A percentile compares a stretch with the other conserved stretches of the same genome.
phyloP scores from a whole-genome alignment of 805 yeast genomes.

The Pichia occidentalis region DNA sequence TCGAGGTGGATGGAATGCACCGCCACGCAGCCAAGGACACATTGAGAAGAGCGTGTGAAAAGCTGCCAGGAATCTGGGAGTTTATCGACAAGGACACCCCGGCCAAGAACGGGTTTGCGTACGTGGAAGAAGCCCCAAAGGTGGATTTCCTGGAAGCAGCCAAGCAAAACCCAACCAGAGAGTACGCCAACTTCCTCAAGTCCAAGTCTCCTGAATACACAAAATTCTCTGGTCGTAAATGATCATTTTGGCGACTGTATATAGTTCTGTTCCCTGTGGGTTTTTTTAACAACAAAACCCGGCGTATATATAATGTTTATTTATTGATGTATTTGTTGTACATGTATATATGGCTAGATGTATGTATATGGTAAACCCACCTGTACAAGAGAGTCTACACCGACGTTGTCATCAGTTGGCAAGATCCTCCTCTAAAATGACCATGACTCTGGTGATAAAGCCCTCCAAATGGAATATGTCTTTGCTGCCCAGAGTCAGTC shows the following conservation, averaged over 20 bases:
- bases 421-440: slow-evolving; percentile 46
- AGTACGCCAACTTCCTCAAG: slow-evolving; percentile 48
- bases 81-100: slow-evolving; percentile 59
- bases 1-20: slow-evolving; percentile 75
- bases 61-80: slow-evolving; percentile 89
- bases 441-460: slow-evolving; percentile 84
- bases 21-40: slow-evolving; percentile 88
- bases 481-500: slow-evolving; percentile 79
- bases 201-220: slow-evolving; percentile 47
- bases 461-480: slow-evolving; percentile 95
- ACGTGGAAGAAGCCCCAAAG: slow-evolving; percentile 38
- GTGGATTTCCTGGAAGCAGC: slow-evolving; percentile 50
- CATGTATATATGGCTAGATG: slow-evolving; percentile 4
- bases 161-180: slow-evolving; percentile 57
- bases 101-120: slow-evolving; percentile 65
- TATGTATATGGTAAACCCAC: no score
- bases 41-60: slow-evolving; percentile 80
- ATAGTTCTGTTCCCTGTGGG: no score
- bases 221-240: slow-evolving; percentile 28
- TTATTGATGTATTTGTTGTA: background rate
- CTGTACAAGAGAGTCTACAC: no score
- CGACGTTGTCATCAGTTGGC: background rate
- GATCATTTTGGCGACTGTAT: no score
- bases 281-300: no score
- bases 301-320: no score